Evolutionary conservation across 306 rosid genomes (phyloP).

Genomic region (Sindora glabra): DNA sequence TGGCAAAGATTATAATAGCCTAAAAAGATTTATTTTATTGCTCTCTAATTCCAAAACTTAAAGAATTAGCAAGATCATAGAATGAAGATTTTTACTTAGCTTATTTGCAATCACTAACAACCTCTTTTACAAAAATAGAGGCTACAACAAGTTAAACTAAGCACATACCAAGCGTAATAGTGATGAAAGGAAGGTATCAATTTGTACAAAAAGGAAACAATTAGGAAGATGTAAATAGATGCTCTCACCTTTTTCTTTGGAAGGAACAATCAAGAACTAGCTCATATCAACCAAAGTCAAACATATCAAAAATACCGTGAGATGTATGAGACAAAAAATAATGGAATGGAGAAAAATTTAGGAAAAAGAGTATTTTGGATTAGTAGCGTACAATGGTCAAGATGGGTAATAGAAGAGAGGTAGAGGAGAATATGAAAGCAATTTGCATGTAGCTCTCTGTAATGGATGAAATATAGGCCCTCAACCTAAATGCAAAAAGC

Average conservation of each 20-base stretch:
- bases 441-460: constrained; percentile 90
- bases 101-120: constrained; percentile 71
- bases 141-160: constrained; percentile 85
- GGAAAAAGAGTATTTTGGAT: not conserved
- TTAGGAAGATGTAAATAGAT: constrained; percentile 6
- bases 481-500: constrained; percentile 79
- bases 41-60: not conserved
- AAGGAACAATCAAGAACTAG: constrained; percentile 65
- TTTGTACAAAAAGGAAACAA: constrained; percentile 43
- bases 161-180: constrained; percentile 96
- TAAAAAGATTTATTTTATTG: not conserved
- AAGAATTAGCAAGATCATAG: constrained; percentile 12
- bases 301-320: constrained; percentile 11
- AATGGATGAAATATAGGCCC: constrained; percentile 53
- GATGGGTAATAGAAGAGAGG: constrained; percentile 70
- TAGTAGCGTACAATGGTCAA: constrained; percentile 51
- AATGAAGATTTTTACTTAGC: constrained; percentile 56
- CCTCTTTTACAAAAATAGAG: constrained; percentile 74
- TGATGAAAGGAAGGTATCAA: constrained; percentile 90
- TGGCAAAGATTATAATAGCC: not conserved
- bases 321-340: not conserved
- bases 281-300: constrained; percentile 29
- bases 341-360: not conserved
- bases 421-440: constrained; percentile 59
- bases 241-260: constrained; percentile 63